Evolutionary conservation across 78 protist genomes (phyloP).

Genomic region (Guillardia theta): DNA sequence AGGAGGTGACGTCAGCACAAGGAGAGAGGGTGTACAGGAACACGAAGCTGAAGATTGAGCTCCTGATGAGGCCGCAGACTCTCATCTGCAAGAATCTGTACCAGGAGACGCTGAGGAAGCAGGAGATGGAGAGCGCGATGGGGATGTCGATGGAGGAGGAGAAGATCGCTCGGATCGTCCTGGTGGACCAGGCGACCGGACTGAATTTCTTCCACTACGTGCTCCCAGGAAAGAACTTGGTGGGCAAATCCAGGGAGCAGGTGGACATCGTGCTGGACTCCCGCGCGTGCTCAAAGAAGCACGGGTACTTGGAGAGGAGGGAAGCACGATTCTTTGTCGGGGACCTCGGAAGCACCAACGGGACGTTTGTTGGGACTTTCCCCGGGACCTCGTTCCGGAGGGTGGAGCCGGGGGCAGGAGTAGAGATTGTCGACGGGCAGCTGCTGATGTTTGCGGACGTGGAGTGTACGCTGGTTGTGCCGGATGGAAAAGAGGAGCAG

Average conservation of each 20-base stretch:
- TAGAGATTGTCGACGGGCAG: neutral
- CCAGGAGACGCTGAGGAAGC: neutral
- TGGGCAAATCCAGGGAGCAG: neutral
- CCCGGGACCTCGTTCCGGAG: neutral
- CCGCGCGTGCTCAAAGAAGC: conserved; percentile 2
- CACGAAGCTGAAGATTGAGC: neutral
- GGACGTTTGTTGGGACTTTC: neutral
- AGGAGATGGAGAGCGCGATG: neutral
- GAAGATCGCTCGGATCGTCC: neutral
- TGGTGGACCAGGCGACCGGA: neutral
- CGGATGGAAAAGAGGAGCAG: no score
- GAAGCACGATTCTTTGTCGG: neutral
- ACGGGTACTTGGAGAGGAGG: neutral
- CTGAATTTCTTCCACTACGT: conserved; percentile 10
- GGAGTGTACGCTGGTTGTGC: no score
- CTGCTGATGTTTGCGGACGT: neutral
- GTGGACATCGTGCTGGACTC: neutral
- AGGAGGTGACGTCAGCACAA: neutral
- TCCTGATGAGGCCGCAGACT: neutral
- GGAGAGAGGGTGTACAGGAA: neutral
- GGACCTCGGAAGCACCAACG: neutral
- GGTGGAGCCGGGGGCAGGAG: neutral
- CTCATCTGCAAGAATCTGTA: neutral
- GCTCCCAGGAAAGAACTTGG: neutral
- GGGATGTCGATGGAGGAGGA: neutral